phyloP scores from a whole-genome alignment of 495 filamentous ascomycete species.

The Aspergillus saccharolyticus region DNA sequence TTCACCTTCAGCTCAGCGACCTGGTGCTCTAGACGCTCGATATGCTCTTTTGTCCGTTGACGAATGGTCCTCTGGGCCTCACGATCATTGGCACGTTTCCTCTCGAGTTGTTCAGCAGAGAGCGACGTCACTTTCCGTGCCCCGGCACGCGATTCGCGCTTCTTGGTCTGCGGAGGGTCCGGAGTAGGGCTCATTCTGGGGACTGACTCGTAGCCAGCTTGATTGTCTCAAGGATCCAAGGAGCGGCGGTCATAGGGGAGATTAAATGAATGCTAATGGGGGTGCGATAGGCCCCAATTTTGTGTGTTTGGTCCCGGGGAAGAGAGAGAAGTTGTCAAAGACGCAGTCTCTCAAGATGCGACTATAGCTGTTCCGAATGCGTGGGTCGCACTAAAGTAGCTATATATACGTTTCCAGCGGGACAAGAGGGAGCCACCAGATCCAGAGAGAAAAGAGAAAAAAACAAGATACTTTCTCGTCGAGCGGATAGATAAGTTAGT shows the following conservation, averaged over 20 bases:
- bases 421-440: constrained; percentile 6
- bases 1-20: constrained; percentile 46
- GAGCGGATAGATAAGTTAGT: constrained; percentile 12
- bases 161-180: constrained; percentile 21
- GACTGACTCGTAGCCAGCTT: constrained; percentile 3
- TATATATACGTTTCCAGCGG: constrained; percentile 9
- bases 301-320: constrained; percentile 7
- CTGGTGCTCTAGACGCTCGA: constrained; percentile 48
- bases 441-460: neutral
- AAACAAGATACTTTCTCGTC: constrained; percentile 7
- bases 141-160: constrained; percentile 50
- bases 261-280: neutral
- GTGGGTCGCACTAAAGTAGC: constrained; percentile 17
- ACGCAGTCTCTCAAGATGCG: constrained; percentile 10
- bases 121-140: constrained; percentile 55
- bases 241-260: neutral
- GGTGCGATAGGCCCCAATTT: neutral
- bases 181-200: constrained; percentile 18
- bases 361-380: constrained; percentile 22
- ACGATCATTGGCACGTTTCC: constrained; percentile 60
- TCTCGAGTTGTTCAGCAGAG: constrained; percentile 54
- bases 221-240: constrained; percentile 8
- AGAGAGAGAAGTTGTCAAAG: constrained; percentile 6
- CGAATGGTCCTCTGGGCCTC: constrained; percentile 61
- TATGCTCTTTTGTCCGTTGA: constrained; percentile 54